Base-by-base conservation (phyloP, 2,329 filamentous ascomycete species). In the Trichoderma citrinoviride region DNA sequence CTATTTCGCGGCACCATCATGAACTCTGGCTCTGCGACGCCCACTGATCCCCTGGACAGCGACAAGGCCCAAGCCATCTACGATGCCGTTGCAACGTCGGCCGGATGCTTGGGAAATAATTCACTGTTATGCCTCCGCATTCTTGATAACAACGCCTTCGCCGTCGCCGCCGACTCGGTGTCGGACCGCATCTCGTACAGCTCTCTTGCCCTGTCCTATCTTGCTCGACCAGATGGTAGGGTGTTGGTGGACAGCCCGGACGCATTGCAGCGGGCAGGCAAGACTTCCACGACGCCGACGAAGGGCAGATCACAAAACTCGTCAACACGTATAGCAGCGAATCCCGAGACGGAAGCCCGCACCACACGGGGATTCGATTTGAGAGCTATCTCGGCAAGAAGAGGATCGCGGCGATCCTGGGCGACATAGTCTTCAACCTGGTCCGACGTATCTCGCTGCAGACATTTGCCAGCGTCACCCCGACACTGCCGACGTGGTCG, bases 1-100 rank as follows among this genome's bases (percentile, higher is more conserved):
- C 81, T 95, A 0, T 94, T 95, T 83, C 85, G 89, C 25, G 90
- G 80, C 1, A 90, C 81, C 27, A 93, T 94, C 69, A 93, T 95
- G 90, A 85, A 90, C 77, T 90, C 87, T 2, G 90, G 90, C 2
- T 86, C 82, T 64, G 74, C 88, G 2, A 76, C 85, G 0, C 88
- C 88, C 0, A 81, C 87, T 0, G 84, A 87, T 25, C 80, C 83
- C 0, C 84, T 92, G 0, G 89, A 92, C 70, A 83, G 84, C 27
- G 76, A 79, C 15, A 91, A 91, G 74, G 85, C 82, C 0, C 90
- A 93, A 72, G 79, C 74, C 1, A 77, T 86, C 4, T 93, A 91
- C 71, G 81, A 92, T 71, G 75, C 78, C 0, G 83, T 93, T 3
- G 85, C 88, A 3, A 70, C 75, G 1, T 78, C 79, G 25, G 86